Conservation (phyloP, 805 yeast species). For the Yarrowia sp. region DNA sequence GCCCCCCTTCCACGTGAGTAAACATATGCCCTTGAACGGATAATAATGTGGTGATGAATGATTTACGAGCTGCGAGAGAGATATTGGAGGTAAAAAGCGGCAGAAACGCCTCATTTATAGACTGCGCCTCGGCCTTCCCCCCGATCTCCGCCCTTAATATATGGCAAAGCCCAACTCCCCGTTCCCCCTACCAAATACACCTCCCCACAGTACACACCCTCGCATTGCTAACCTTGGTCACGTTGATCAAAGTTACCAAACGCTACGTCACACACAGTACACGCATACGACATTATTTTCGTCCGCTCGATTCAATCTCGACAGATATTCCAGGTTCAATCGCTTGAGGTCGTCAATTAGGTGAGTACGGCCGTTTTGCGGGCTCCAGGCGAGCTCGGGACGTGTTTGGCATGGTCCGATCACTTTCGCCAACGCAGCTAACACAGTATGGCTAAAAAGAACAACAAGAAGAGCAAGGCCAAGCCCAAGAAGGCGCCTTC, state of each 20-base stretch:
- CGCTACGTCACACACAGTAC: slow-evolving; percentile 26
- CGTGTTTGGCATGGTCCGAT: too few relatives aligned
- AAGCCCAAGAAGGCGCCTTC: slow-evolving; percentile 18
- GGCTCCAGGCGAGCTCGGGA: too few relatives aligned
- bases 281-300: slow-evolving; percentile 11
- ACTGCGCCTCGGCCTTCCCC: too few relatives aligned
- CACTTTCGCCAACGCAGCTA: too few relatives aligned
- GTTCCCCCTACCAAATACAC: slow-evolving; percentile 1
- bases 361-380: background rate
- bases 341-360: slow-evolving; percentile 17
- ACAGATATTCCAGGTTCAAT: background rate
- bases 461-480: slow-evolving; percentile 19
- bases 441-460: slow-evolving; percentile 25
- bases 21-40: background rate
- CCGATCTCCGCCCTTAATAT: background rate
- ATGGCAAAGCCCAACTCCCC: background rate
- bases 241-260: slow-evolving; percentile 20
- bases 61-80: background rate
- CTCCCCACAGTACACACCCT: slow-evolving; percentile 6
- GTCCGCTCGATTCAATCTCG: background rate
- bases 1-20: slow-evolving; percentile 18
- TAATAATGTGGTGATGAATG: background rate
- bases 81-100: too few relatives aligned
- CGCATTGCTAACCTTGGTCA: slow-evolving; percentile 12
- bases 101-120: too few relatives aligned